Base-by-base conservation (phyloP, 2,329 filamentous ascomycete species). In the Pyrenochaeta sp. region DNA sequence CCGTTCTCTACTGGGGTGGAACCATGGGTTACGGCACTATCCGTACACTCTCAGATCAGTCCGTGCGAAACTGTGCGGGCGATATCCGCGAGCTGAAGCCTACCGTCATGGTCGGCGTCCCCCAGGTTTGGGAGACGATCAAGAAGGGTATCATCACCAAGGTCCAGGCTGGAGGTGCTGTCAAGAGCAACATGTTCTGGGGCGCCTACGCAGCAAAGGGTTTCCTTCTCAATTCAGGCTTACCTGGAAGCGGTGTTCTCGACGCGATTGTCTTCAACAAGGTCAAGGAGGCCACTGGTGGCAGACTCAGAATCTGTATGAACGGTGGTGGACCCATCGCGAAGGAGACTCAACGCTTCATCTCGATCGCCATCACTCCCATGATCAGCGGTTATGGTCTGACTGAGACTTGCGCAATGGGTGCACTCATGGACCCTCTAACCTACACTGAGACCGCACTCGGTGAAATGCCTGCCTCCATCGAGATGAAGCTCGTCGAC, bases 371-470 rank as follows among this genome's bases (percentile, higher is more conserved):
- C 30, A 85, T 99, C 40, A 91, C 90, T 15, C 94, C 94, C 20
- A 96, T 99, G 93, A 85, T 99, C 58, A 84, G 81, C 53, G 94
- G 94, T 8, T 99, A 99, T 68, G 94, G 94, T 48, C 77, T 99
- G 55, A 99, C 94, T 1, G 94, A 99, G 75, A 97, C 94, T 2
- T 85, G 86, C 53, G 90, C 89, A 56, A 91, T 89, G 77, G 89
- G 89, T 45, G 82, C 86, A n/a, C 74, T 94, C 27, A 89, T 87
- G 72, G 89, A 90, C 60, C 93, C 94, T 1, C 76, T 94, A 55
- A 86, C 93, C 56, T 97, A 89, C 85, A 90, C 88, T 8, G 81
- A 89, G 42, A 74, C 80, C 19, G 82, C 89, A 15, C 83, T 96
- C 42, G 94, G 94, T 20, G 86, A 92, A 37, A 80, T 93, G 30